Conservation (phyloP, 1,139 yeast species). For the Protomyces arabidopsidicola region DNA sequence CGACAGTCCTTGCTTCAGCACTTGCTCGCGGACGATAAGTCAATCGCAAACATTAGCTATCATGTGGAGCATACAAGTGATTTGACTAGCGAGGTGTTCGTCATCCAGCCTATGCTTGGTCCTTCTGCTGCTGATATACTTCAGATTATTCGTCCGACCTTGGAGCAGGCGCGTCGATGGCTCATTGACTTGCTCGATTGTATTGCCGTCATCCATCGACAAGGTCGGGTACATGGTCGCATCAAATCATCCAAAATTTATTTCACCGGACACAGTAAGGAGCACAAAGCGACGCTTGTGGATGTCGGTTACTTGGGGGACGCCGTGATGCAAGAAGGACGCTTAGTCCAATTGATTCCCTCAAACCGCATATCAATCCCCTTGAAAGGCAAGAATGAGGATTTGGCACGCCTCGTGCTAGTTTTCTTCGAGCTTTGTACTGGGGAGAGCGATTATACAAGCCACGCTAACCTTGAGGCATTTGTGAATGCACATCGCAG, state of each 20-base stretch:
- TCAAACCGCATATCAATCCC: constrained; percentile 35
- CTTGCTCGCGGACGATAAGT: background rate
- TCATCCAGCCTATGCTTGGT: constrained; percentile 62
- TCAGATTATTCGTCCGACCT: constrained; percentile 60
- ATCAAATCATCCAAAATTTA: constrained; percentile 60
- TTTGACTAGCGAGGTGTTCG: constrained; percentile 45
- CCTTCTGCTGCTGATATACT: constrained; percentile 63
- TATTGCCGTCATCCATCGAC: constrained; percentile 72
- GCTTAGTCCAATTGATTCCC: background rate
- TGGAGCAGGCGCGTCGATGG: constrained; percentile 83
- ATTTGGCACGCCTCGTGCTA: constrained; percentile 89
- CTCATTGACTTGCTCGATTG: constrained; percentile 80
- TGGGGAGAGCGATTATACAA: background rate
- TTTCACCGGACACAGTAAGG: constrained; percentile 44
- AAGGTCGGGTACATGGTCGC: constrained; percentile 69
- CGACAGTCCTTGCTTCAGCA: background rate
- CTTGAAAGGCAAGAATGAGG: constrained; percentile 68
- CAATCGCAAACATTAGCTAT: background rate
- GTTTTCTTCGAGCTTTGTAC: constrained; percentile 56
- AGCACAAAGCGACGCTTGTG: constrained; percentile 34
- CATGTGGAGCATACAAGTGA: background rate
- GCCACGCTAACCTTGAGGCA: background rate
- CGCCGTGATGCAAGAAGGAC: background rate
- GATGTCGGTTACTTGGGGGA: constrained; percentile 42
- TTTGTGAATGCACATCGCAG: background rate